Evolutionary conservation across 1,284 basidiomycete genomes (phyloP), one percentile per base, ranked within the genome.

Genomic region (Inonotus obliquus): DNA sequence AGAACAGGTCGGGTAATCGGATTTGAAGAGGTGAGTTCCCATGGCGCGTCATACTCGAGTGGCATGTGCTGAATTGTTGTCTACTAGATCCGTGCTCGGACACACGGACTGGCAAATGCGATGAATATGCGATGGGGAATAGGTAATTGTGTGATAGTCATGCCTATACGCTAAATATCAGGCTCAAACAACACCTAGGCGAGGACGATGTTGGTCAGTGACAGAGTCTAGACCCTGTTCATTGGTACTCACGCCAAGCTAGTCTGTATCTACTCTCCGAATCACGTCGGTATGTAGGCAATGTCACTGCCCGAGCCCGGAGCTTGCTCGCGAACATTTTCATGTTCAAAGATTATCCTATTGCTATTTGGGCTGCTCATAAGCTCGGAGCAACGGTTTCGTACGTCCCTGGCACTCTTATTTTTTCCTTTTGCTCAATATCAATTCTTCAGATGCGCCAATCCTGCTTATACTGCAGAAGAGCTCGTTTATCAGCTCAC

Each of bases 351-450:
- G 90, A 92, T 70, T 93, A 91, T 65, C 82, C 84, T 0, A 76
- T 85, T 10, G 77, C 77, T 1, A 75, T 92, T 10, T 94, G 91
- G 91, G 92, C 89, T 1, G 73, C 78, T 1, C 90, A 92, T 66
- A 81, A 82, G 44, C 72, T 92, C 13, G 91, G 91, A 13, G 91
- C 78, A 2, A 81, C 88, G 56, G 77, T 89, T 71, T 87, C 87
- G 79, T 84, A 72, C 67, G 80, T 68, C 54, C 52, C 29, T 35
- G 52, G 27, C 19, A 17, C 23, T 29, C 25, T 4, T 21, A 25
- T 23, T 17, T 25, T 37, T 27, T 55, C 25, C 23, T 41, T 57
- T 27, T 19, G 11, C 57, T 47, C 5, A 38, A 53, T 47, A 67
- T 38, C 75, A 77, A 14, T 65, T 25, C 39, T 48, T 5, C 55